Conservation (phyloP, 2,329 filamentous ascomycete species). For the Calonectria montana region DNA sequence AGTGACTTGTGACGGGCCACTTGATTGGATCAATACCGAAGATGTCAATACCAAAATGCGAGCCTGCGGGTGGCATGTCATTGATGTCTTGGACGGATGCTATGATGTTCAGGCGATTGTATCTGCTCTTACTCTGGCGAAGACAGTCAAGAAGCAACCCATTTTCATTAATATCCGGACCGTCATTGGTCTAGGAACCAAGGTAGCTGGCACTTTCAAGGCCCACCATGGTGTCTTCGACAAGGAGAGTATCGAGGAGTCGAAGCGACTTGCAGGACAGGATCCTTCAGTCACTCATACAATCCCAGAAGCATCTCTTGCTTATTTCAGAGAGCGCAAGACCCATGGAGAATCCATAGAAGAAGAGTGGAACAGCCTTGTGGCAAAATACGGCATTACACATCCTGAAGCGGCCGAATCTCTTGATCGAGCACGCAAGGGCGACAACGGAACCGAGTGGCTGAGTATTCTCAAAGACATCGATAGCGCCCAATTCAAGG, state of each 20-base stretch:
- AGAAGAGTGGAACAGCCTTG: slow-evolving; percentile 58
- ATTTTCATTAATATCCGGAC: slow-evolving; percentile 69
- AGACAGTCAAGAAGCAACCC: slow-evolving; percentile 54
- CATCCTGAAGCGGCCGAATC: slow-evolving; percentile 15
- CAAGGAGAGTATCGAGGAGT: slow-evolving; percentile 57
- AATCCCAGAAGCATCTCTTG: slow-evolving; percentile 57
- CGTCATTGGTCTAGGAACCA: slow-evolving; percentile 64
- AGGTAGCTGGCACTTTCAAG: slow-evolving; percentile 58
- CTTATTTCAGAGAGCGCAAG: slow-evolving; percentile 64
- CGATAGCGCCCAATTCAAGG: slow-evolving; percentile 26
- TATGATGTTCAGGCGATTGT: slow-evolving; percentile 60
- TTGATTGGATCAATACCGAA: slow-evolving; percentile 64
- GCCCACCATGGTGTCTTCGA: slow-evolving; percentile 71
- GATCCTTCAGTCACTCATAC: slow-evolving; percentile 33
- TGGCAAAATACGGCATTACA: slow-evolving; percentile 51
- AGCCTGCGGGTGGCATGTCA: slow-evolving; percentile 63
- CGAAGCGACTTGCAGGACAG: slow-evolving; percentile 42
- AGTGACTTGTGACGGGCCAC: slow-evolving; percentile 65
- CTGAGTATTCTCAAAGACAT: slow-evolving; percentile 21
- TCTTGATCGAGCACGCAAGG: not conserved
- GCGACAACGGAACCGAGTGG: slow-evolving; percentile 23
- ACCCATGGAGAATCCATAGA: slow-evolving; percentile 58
- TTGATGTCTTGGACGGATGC: slow-evolving; percentile 62
- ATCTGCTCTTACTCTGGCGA: slow-evolving; percentile 55
- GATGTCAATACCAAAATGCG: slow-evolving; percentile 67